Conservation (phyloP, 1,284 basidiomycete genomes). For the Amylostereum chailletii region DNA sequence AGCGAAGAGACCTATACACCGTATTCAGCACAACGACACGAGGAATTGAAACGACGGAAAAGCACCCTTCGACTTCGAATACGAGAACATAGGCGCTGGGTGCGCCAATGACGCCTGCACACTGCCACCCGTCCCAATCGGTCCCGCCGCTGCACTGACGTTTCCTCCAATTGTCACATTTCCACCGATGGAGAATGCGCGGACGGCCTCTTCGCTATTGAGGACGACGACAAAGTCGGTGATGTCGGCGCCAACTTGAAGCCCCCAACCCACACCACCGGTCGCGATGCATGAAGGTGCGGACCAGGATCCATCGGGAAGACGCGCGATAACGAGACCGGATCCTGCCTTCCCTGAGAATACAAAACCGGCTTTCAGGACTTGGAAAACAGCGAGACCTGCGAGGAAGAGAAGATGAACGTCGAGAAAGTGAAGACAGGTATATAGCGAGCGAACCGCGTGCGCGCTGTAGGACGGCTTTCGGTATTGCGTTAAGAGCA, state of each 20-base stretch:
- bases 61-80: constrained; percentile 89
- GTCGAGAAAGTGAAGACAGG: constrained; percentile 1
- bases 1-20: constrained; percentile 76
- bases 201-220: constrained; percentile 93
- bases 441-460: constrained; percentile 47
- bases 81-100: constrained; percentile 96
- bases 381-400: constrained; percentile 95
- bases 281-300: constrained; percentile 98
- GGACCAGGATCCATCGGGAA: constrained; percentile 95
- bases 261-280: constrained; percentile 90
- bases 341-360: constrained; percentile 96
- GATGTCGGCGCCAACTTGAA: constrained; percentile 90
- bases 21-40: background rate
- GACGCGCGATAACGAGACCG: constrained; percentile 88
- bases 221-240: constrained; percentile 90
- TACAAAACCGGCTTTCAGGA: constrained; percentile 90
- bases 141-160: constrained; percentile 80
- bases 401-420: constrained; percentile 1
- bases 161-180: constrained; percentile 94
- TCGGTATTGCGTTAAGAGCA: constrained; percentile 92
- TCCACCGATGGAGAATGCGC: constrained; percentile 90
- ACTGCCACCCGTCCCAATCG: constrained; percentile 92
- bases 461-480: constrained; percentile 84
- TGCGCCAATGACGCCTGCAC: constrained; percentile 84
- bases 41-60: constrained; percentile 1